Evolutionary conservation across 2,329 filamentous ascomycete species (phyloP).

Genomic region (Diplodia mutila): DNA sequence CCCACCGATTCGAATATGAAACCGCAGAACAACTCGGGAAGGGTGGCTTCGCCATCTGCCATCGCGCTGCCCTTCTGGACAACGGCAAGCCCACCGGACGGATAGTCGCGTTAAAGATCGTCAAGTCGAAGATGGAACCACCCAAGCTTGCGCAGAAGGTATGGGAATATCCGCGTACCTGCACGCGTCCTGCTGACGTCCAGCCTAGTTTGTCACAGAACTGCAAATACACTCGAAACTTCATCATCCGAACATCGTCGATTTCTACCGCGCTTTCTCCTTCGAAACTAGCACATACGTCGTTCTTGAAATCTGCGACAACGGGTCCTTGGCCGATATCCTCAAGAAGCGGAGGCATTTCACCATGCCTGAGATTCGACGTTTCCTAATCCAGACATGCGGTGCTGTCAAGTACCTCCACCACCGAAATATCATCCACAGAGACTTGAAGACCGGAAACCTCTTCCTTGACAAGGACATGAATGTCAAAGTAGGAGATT

Average conservation of each 20-base stretch:
- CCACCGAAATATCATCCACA: constrained; percentile 90
- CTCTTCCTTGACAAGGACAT: constrained; percentile 92
- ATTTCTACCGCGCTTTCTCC: constrained; percentile 92
- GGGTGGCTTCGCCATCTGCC: constrained; percentile 82
- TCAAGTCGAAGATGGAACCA: constrained; percentile 78
- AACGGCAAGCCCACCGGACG: constrained; percentile 61
- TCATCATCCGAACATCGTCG: constrained; percentile 92
- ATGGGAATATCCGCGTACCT: not conserved
- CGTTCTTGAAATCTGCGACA: constrained; percentile 90
- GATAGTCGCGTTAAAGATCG: constrained; percentile 77
- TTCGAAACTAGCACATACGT: constrained; percentile 90
- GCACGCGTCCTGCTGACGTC: constrained; percentile 25
- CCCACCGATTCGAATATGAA: constrained; percentile 72
- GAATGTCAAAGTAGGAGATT: constrained; percentile 98
- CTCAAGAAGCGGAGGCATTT: constrained; percentile 89
- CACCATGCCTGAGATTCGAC: constrained; percentile 90
- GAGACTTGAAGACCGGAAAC: constrained; percentile 97
- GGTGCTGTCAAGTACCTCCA: constrained; percentile 99
- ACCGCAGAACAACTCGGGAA: constrained; percentile 76
- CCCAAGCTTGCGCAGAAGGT: constrained; percentile 85
- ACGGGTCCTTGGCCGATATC: constrained; percentile 97
- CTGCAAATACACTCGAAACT: constrained; percentile 99
- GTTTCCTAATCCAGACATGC: constrained; percentile 92
- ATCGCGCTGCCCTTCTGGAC: constrained; percentile 68
- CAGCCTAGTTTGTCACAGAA: constrained; percentile 70